Evolutionary conservation across 2,329 filamentous ascomycete species (phyloP), one percentile per base, ranked within the genome.

Genomic region (Curvularia spicifera): DNA sequence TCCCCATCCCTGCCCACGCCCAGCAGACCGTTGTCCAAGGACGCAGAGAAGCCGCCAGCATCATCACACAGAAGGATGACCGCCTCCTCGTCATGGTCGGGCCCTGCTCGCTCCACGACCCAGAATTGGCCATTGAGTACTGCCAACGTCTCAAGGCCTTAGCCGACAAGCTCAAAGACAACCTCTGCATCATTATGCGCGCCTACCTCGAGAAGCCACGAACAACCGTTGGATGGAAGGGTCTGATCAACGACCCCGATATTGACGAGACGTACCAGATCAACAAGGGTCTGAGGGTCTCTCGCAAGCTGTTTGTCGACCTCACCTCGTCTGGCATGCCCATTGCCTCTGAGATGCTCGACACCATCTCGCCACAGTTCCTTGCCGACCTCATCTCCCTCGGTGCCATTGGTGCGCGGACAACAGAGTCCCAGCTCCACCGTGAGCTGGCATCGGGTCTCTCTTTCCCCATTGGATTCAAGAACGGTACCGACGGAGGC

Each of bases 191-290:
- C 77, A 89, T 99, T 73, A 99, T 99, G 95, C 91, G 95, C 71
- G 93, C 93, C 75, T 99, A 99, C 85, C 89, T 99, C 51, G 95
- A 99, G 84, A 99, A 99, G 85, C 95, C 95, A 42, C 89, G 95
- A 61, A 99, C 95, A 49, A 99, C 95, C 0, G 93, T 99, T 49
- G 95, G 95, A 76, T 99, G 95, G 95, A 99, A 99, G 82, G 95
- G 95, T 51, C 84, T 99, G 78, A 97, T 99, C 85, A 99, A 99
- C 80, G 95, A 99, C 78, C 95, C 95, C 2, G 93, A 98, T 73
- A 97, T 99, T 77, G 92, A 99, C 79, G 89, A 95, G 78, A 95
- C 90, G 74, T 99, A 91, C 89, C 87, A 97, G 82, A 99, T 99
- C 84, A 99, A 99, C 87, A 98, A 98, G 85, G 95, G 95, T 52